Base-by-base conservation (phyloP, 2,329 filamentous ascomycete species). In the Neonectria hederae region DNA sequence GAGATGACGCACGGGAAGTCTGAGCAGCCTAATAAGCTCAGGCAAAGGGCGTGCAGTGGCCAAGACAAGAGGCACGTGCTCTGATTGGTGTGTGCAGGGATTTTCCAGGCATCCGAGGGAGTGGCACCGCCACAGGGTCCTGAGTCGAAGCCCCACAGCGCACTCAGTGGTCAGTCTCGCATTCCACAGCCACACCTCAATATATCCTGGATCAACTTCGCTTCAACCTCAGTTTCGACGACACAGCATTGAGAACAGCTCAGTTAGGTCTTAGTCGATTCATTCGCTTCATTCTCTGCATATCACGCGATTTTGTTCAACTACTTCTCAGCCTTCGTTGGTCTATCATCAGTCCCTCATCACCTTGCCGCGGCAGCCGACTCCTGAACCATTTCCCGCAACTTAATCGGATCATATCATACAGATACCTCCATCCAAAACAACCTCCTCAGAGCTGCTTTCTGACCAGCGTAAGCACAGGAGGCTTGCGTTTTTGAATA, bases 111-210 rank as follows among this genome's bases (percentile, higher is more conserved):
- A 57, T 26, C 45, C n/a, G 17, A 58, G 49, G 17, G 24, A 54
- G 21, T 6, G 11, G 45, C 55, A 61, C 28, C 55, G 56, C 56
- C 64, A 63, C 60, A 60, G 35, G 19, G 14, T 24, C 38, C 26
- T 45, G 3, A 56, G 40, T 13, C 7, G 17, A 28, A 11, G 60
- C 54, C 54, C 42, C 48, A 48, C 48, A 17, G 32, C 10, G 7
- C n/a, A 42, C 14, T 38, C 8, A 42, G 14, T 10, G n/a, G 54
- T 28, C 51, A 52, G 54, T 53, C 28, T 14, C 22, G n/a, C 62
- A 65, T 54, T 66, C 68, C 60, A 70, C 71, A 62, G 69, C 71
- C 71, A 69, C 71, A 70, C 13, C 30, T 54, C 32, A 32, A 42
- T 38, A 43, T 46, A 40, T 17, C 49, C n/a, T 59, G 63, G 65